phyloP scores from a whole-genome alignment of 345 rosid species.

The Gossypium anomalum region DNA sequence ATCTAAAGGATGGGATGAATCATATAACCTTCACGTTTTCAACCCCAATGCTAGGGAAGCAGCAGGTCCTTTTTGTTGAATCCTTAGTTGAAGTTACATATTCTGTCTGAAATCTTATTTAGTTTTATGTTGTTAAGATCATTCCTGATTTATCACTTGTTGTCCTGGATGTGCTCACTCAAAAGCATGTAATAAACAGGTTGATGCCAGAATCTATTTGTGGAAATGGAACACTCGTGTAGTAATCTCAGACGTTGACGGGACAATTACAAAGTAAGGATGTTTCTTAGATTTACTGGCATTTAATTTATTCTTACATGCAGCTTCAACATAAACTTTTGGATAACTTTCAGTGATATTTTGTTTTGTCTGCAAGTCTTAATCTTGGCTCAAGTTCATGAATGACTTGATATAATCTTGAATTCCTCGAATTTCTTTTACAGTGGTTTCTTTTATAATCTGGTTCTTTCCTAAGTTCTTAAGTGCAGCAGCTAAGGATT shows the following conservation, averaged over 20 bases:
- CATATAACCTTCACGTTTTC: constrained; percentile 74
- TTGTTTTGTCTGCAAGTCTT: not conserved
- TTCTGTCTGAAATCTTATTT: constrained; percentile 12
- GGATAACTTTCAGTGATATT: not conserved
- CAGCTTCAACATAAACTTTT: not conserved
- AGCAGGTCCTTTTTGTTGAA: constrained; percentile 52
- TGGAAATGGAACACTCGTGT: constrained; percentile 96
- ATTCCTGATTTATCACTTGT: constrained; percentile 16
- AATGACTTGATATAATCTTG: not conserved
- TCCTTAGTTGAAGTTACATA: constrained; percentile 7
- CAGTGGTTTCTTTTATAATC: constrained; percentile 7
- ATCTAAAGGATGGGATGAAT: constrained; percentile 80
- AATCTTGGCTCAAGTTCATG: constrained; percentile 5
- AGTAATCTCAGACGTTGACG: constrained; percentile 96
- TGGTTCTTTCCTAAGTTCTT: not conserved
- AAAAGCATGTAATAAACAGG: constrained; percentile 39
- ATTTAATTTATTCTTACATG: not conserved
- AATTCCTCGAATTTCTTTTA: not conserved
- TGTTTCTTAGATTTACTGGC: not conserved
- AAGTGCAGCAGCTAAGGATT: constrained; percentile 1
- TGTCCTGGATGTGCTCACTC: constrained; percentile 6
- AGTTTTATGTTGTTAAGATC: not conserved
- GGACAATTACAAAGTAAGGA: constrained; percentile 88
- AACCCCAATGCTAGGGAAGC: constrained; percentile 86
- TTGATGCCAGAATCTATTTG: constrained; percentile 84